These are phyloP conservation scores for Umbelopsis vinacea DNA, from an alignment of 192 early-diverging fungal species.

Conservation along the genomic window DNA sequence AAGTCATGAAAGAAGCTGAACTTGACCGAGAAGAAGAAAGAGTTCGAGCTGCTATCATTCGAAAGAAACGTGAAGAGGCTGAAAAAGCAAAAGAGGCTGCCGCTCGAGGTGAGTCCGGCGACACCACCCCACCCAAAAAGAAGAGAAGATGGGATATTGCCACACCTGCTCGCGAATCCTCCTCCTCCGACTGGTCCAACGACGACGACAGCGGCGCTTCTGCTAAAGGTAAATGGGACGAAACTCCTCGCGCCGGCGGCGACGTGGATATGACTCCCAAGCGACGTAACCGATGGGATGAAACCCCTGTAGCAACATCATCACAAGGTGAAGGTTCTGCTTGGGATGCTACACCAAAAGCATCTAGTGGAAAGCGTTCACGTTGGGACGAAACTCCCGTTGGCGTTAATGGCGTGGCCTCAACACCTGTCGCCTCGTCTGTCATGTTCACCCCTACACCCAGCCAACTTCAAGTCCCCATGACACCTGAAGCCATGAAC, in stretches of 20 bases:
- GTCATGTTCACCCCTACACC: conserved; percentile 82
- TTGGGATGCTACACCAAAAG: conserved; percentile 82
- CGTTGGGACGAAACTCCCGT: conserved; percentile 98
- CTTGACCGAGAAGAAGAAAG: conserved; percentile 83
- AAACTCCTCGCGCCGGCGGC: conserved; percentile 59
- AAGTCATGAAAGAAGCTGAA: conserved; percentile 86
- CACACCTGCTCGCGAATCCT: conserved; percentile 49
- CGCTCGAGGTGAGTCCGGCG: conserved; percentile 38
- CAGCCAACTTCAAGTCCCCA: conserved; percentile 63
- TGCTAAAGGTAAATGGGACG: conserved; percentile 74
- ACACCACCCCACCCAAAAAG: conserved; percentile 37
- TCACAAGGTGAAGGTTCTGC: conserved; percentile 37
- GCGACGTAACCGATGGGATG: conserved; percentile 80
- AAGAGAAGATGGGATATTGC: conserved; percentile 87
- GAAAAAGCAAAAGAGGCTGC: conserved; percentile 46
- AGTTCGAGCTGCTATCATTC: conserved; percentile 69
- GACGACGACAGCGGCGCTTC: conserved; percentile 57
- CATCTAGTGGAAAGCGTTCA: conserved; percentile 73
- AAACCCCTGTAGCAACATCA: conserved; percentile 75
- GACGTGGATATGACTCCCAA: conserved; percentile 38
- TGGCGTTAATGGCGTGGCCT: conserved; percentile 53
- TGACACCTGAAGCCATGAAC: conserved; percentile 83
- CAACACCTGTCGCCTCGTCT: conserved; percentile 80
- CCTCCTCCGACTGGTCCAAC: conserved; percentile 60
- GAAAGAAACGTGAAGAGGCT: conserved; percentile 71